Evolutionary conservation across 176 grass and related monocot genomes (phyloP).

Genomic region (Chloris gayana): DNA sequence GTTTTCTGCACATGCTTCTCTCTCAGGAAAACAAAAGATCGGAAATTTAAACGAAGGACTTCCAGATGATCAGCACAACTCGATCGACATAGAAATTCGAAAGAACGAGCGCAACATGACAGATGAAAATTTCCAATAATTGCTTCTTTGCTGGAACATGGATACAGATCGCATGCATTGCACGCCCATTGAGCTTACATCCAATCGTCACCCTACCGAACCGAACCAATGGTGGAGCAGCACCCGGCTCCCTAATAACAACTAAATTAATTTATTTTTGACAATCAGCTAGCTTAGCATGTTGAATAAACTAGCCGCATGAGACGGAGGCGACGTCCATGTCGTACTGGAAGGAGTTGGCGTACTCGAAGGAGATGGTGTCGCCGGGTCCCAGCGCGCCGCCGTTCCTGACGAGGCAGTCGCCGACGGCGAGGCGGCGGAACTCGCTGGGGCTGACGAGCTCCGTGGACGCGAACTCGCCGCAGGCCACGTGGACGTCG

Average conservation of each 20-base stretch:
- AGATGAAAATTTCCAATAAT: no score
- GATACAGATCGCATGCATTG: no score
- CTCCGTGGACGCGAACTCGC: background rate
- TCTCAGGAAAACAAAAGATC: no score
- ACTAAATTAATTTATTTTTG: background rate
- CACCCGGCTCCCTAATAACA: background rate
- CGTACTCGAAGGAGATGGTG: slow-evolving; percentile 1
- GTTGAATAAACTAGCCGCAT: background rate
- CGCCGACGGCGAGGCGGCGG: background rate
- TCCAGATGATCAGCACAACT: no score
- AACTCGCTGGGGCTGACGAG: slow-evolving; percentile 12
- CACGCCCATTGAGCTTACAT: no score
- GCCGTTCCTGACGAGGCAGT: background rate
- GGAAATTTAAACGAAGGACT: no score
- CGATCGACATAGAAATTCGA: no score
- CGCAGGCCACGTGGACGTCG: slow-evolving; percentile 27
- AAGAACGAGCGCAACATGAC: no score
- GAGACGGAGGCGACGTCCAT: background rate
- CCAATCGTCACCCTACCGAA: no score
- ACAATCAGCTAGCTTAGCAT: background rate
- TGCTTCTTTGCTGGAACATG: no score
- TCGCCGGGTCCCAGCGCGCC: slow-evolving; percentile 9
- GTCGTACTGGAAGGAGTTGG: slow-evolving; percentile 3
- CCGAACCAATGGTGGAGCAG: background rate
- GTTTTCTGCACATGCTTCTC: no score